Conservation (phyloP, 805 yeast genomes). For the Spathaspora boniae region DNA sequence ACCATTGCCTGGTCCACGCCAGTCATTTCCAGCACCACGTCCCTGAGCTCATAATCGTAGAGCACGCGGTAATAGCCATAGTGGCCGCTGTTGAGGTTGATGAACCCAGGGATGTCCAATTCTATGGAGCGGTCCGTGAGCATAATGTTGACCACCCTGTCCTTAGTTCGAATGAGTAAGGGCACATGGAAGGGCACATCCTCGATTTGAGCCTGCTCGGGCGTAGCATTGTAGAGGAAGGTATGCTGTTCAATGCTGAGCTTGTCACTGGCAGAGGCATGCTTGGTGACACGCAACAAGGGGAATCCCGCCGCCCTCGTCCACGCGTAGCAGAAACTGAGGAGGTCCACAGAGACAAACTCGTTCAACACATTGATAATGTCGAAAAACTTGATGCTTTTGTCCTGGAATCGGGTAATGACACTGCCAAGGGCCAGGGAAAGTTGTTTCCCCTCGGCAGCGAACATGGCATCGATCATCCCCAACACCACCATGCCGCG, state of each 20-base stretch:
- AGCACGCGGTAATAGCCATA: slow-evolving; percentile 48
- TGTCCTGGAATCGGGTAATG: slow-evolving; percentile 34
- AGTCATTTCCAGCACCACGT: slow-evolving; percentile 5
- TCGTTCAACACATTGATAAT: slow-evolving; percentile 47
- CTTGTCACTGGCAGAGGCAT: slow-evolving; percentile 6
- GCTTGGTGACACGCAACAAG: slow-evolving; percentile 26
- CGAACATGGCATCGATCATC: slow-evolving; percentile 34
- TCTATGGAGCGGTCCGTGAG: slow-evolving; percentile 40
- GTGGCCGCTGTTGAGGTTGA: slow-evolving; percentile 43
- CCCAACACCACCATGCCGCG: slow-evolving; percentile 57
- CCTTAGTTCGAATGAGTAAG: slow-evolving; percentile 38
- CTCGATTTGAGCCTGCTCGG: slow-evolving; percentile 36
- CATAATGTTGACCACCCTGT: slow-evolving; percentile 31
- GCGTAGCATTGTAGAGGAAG: slow-evolving; percentile 20
- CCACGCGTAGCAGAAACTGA: slow-evolving; percentile 59
- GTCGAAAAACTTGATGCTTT: slow-evolving; percentile 46
- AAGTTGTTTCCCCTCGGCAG: slow-evolving; percentile 9
- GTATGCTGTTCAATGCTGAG: slow-evolving; percentile 36
- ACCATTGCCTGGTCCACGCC: slow-evolving; percentile 32
- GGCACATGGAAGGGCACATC: slow-evolving; percentile 65
- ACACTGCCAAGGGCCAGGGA: slow-evolving; percentile 21
- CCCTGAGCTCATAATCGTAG: slow-evolving; percentile 30
- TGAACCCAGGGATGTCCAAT: slow-evolving; percentile 30
- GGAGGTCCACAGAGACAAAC: slow-evolving; percentile 38
- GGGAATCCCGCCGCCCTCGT: slow-evolving; percentile 59